phyloP scores from a whole-genome alignment of 2,329 filamentous ascomycete genomes.

The Ophiostoma angusticollis region DNA sequence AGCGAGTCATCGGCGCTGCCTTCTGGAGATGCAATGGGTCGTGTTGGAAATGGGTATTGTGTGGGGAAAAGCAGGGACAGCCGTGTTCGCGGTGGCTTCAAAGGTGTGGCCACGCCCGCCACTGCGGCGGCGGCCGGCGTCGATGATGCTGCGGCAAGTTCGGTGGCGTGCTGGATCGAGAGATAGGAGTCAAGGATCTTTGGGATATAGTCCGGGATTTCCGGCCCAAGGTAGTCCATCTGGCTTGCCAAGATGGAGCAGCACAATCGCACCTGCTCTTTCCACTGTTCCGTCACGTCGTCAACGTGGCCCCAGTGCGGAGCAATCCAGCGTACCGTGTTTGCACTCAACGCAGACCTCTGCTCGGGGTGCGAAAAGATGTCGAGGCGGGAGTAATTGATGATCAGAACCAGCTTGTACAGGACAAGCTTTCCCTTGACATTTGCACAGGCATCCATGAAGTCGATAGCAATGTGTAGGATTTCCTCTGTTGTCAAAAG shows the following conservation, averaged over 20 bases:
- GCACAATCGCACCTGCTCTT: slow-evolving; percentile 83
- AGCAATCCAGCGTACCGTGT: slow-evolving; percentile 79
- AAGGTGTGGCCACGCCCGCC: background rate
- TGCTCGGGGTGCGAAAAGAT: slow-evolving; percentile 73
- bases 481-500: slow-evolving; percentile 74
- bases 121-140: background rate
- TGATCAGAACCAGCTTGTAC: slow-evolving; percentile 84
- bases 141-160: slow-evolving; percentile 8
- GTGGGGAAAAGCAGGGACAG: slow-evolving; percentile 85
- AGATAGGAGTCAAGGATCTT: slow-evolving; percentile 86
- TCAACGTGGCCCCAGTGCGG: slow-evolving; percentile 80
- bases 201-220: slow-evolving; percentile 79
- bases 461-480: slow-evolving; percentile 79
- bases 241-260: slow-evolving; percentile 87
- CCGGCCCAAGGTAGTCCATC: slow-evolving; percentile 61
- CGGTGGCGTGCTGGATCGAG: slow-evolving; percentile 48
- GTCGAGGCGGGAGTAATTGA: slow-evolving; percentile 75
- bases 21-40: slow-evolving; percentile 36
- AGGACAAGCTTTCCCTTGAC: slow-evolving; percentile 85
- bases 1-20: slow-evolving; percentile 19
- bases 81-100: slow-evolving; percentile 39
- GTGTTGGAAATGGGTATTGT: slow-evolving; percentile 76
- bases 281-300: slow-evolving; percentile 71
- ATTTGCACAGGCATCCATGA: slow-evolving; percentile 77
- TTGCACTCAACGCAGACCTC: slow-evolving; percentile 58